Evolutionary conservation across 345 rosid species (phyloP).

Genomic region (Camelina hispida): DNA sequence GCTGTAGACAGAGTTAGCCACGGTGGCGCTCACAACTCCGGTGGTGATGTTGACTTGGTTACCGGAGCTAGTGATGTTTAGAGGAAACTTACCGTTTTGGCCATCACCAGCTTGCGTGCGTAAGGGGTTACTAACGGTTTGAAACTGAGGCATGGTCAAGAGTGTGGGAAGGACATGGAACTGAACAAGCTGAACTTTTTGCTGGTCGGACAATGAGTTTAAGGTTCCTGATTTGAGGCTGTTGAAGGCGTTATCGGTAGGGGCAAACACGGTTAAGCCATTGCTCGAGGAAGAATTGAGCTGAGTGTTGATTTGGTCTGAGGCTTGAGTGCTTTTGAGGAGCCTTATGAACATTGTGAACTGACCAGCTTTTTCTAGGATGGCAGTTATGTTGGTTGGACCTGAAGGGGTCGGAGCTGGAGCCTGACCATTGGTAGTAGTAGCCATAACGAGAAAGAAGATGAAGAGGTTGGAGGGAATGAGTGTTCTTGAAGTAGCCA

Average conservation of each 20-base stretch:
- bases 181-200: slow-evolving; percentile 77
- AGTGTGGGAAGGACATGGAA: slow-evolving; percentile 76
- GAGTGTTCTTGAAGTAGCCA: slow-evolving; percentile 41
- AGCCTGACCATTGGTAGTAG: slow-evolving; percentile 48
- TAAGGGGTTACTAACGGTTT: slow-evolving; percentile 87
- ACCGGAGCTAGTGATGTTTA: slow-evolving; percentile 79
- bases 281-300: slow-evolving; percentile 68
- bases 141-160: slow-evolving; percentile 71
- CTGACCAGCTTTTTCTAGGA: slow-evolving; percentile 84
- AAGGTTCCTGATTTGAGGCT: slow-evolving; percentile 70
- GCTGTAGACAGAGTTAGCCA: slow-evolving; percentile 64
- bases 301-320: slow-evolving; percentile 74
- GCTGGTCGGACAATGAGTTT: slow-evolving; percentile 68
- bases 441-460: slow-evolving; percentile 41
- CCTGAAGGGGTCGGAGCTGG: slow-evolving; percentile 61
- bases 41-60: slow-evolving; percentile 81
- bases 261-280: slow-evolving; percentile 83
- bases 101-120: slow-evolving; percentile 84
- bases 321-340: slow-evolving; percentile 65
- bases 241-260: slow-evolving; percentile 73
- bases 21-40: slow-evolving; percentile 68
- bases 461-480: slow-evolving; percentile 33
- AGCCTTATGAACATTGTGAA: slow-evolving; percentile 68
- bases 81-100: slow-evolving; percentile 59
- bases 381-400: slow-evolving; percentile 69